Evolutionary conservation across 305 asterid genomes (phyloP).

Genomic region (Vinca major): DNA sequence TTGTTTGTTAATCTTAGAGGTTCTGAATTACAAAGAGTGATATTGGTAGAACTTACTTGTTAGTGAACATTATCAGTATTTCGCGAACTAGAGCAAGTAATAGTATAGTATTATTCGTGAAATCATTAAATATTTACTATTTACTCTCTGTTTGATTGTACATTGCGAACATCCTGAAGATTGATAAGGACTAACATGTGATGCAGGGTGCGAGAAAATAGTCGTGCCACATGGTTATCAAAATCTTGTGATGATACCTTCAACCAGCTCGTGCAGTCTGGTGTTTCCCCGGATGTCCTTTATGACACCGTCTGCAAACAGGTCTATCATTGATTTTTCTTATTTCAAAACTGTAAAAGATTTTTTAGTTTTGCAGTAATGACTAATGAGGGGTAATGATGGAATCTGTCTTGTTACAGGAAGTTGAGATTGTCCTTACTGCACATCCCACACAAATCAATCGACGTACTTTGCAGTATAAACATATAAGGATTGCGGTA

Average conservation of each 20-base stretch:
- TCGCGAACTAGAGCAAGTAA: neutral
- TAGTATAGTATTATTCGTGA: neutral
- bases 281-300: conserved; percentile 76
- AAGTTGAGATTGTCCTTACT: conserved; percentile 94
- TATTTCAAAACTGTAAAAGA: conserved; percentile 7
- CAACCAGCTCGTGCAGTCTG: conserved; percentile 73
- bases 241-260: conserved; percentile 91
- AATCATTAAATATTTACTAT: neutral
- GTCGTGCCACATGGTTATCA: conserved; percentile 44
- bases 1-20: neutral
- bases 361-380: conserved; percentile 5
- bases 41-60: neutral
- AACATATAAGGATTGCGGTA: conserved; percentile 92
- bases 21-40: neutral
- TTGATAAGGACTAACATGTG: conserved; percentile 15
- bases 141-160: neutral
- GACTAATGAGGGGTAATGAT: conserved; percentile 2
- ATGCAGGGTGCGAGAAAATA: conserved; percentile 74
- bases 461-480: conserved; percentile 88
- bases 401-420: conserved; percentile 36
- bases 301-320: conserved; percentile 86
- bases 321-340: conserved; percentile 30
- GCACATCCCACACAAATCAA: conserved; percentile 98
- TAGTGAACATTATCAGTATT: neutral
- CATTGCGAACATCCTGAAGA: conserved; percentile 4